Conservation (phyloP, 208 protist genomes). For the Naegleria lovaniensis region DNA sequence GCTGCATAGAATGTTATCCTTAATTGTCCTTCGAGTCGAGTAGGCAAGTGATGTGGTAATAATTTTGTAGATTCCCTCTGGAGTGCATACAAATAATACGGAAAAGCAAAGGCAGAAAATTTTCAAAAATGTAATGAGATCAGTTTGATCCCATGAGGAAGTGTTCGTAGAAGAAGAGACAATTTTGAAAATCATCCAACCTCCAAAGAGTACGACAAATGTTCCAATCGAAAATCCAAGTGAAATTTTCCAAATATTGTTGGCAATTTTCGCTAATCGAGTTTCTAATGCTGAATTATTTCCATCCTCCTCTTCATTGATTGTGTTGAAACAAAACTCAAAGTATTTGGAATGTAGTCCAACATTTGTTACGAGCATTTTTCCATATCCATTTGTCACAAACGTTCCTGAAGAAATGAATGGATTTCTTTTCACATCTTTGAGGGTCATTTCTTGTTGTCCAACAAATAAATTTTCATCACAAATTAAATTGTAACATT, state of each 20-base stretch:
- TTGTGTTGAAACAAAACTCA: not conserved
- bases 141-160: not conserved
- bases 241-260: not conserved
- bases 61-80: not conserved
- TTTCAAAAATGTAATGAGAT: not conserved
- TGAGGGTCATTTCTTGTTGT: not conserved
- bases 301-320: not conserved
- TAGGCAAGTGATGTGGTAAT: not conserved
- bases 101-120: not conserved
- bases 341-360: not conserved
- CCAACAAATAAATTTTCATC: not conserved
- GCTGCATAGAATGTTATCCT: not conserved
- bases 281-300: not conserved
- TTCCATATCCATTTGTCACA: not conserved
- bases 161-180: not conserved
- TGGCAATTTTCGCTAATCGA: not conserved
- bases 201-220: not conserved
- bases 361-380: not conserved
- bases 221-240: not conserved
- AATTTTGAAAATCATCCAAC: not conserved
- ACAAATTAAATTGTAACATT: not conserved
- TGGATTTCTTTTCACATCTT: not conserved
- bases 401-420: not conserved
- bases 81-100: not conserved
- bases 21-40: not conserved